Conservation (phyloP, 192 early-diverging fungal genomes). For the Linnemannia elongata region DNA sequence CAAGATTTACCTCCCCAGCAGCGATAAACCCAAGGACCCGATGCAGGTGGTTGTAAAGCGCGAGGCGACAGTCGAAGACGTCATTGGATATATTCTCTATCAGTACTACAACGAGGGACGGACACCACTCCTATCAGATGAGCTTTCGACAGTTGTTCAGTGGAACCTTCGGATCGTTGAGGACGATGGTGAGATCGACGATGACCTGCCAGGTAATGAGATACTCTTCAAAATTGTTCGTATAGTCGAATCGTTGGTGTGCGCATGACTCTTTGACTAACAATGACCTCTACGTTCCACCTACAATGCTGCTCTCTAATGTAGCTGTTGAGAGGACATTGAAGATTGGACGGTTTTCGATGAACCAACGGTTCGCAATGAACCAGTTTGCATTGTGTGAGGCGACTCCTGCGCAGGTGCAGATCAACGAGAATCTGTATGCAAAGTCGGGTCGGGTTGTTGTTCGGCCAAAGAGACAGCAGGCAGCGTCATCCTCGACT, state of each 20-base stretch:
- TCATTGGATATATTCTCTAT: constrained; percentile 93
- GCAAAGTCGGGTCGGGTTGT: constrained; percentile 44
- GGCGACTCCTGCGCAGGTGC: constrained; percentile 81
- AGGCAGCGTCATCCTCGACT: background rate
- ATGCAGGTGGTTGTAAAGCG: constrained; percentile 79
- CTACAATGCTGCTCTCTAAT: constrained; percentile 1
- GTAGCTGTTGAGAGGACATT: constrained; percentile 89
- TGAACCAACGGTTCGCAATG: constrained; percentile 78
- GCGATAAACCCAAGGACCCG: constrained; percentile 59
- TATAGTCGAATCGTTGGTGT: background rate
- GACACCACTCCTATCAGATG: constrained; percentile 71
- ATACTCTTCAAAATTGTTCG: background rate
- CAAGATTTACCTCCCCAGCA: constrained; percentile 74
- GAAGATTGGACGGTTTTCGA: constrained; percentile 82
- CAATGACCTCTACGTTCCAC: background rate
- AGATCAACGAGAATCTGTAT: constrained; percentile 60
- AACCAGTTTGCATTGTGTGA: constrained; percentile 92
- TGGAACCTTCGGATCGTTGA: constrained; percentile 96
- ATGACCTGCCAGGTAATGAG: constrained; percentile 89
- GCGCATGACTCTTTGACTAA: background rate
- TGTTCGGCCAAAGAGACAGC: constrained; percentile 36
- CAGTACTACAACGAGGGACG: constrained; percentile 85
- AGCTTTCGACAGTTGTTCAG: constrained; percentile 74
- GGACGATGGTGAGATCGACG: constrained; percentile 96
- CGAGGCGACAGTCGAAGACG: constrained; percentile 90